Evolutionary conservation across 2,329 filamentous ascomycete species (phyloP), one percentile per base, ranked within the genome.

Genomic region (Colletotrichum sp.): DNA sequence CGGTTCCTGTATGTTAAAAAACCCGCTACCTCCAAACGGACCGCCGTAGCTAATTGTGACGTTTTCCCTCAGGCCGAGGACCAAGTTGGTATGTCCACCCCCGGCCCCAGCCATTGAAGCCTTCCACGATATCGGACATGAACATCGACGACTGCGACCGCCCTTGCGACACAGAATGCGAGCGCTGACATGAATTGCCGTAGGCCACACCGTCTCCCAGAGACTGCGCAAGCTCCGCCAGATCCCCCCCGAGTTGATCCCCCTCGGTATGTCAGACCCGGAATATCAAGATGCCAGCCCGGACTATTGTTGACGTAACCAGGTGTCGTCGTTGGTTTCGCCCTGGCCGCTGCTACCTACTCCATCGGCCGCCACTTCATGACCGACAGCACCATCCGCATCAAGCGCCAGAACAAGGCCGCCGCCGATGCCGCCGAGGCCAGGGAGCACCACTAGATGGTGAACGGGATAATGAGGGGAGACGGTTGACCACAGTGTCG

Each of bases 151-250:
- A 65, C 73, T n/a, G 73, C 66, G 36, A 26, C 26, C 30, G 32
- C 28, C 34, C 48, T 64, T 69, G 43, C 60, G 5, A 74, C 57
- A 75, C 78, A 32, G 61, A 32, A 39, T 13, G 59, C 72, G 59
- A 32, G 48, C 66, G 39, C 71, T 75, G 64, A 76, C 55, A 30
- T n/a, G 18, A 34, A 57, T 13, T 65, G 26, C 34, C 74, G 68
- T 79, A 99, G 97, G 95, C 85, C 97, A 99, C 90, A 98, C 96
- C 82, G 93, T 99, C 87, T 98, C 96, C 80, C 97, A 99, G 90
- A 95, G 96, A 85, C 90, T 99, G 82, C 95, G 96, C 85, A 94
- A 93, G 85, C 90, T 98, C 83, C 96, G 94, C 91, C 93, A 93
- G 88, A 94, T 99, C 84, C 97, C 97, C 81, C 93, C 95, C 81